Conservation (phyloP, 1,284 basidiomycete species). For the Trichosporon inkin region DNA sequence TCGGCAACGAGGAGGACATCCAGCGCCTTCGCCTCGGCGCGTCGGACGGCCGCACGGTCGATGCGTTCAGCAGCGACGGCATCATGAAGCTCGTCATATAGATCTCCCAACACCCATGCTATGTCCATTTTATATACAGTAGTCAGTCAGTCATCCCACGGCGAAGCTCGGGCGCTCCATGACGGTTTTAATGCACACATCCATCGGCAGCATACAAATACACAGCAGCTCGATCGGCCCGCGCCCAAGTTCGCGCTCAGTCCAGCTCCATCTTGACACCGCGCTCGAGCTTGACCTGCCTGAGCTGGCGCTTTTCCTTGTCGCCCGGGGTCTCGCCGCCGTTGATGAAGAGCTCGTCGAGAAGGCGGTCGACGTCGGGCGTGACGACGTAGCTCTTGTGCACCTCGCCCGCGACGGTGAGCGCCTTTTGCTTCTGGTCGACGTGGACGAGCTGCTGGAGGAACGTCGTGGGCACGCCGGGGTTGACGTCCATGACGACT, state of each 20-base stretch:
- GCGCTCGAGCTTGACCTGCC: constrained; percentile 51
- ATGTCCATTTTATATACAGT: too few species aligned
- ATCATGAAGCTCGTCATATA: constrained; percentile 37
- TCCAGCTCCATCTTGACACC: constrained; percentile 59
- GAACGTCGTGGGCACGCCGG: constrained; percentile 81
- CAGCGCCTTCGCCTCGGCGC: constrained; percentile 35
- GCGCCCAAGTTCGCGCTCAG: neutral
- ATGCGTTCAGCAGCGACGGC: constrained; percentile 44
- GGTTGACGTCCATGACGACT: constrained; percentile 77
- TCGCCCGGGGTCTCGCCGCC: constrained; percentile 48
- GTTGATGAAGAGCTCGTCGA: constrained; percentile 61
- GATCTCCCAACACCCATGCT: neutral
- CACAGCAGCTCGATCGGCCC: neutral
- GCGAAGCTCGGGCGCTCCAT: too few species aligned
- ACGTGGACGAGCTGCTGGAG: constrained; percentile 80
- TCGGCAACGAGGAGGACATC: constrained; percentile 59
- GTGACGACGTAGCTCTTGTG: constrained; percentile 80
- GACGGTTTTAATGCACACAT: too few species aligned
- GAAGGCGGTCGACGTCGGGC: constrained; percentile 73
- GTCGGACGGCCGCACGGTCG: constrained; percentile 43
- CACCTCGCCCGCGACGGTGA: constrained; percentile 76
- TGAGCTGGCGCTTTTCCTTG: constrained; percentile 42
- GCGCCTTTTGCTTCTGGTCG: constrained; percentile 58
- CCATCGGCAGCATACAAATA: neutral
- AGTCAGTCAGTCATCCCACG: too few species aligned